A percentile compares a stretch with the other conserved stretches of the same genome.
Conservation (phyloP, 768 basidiomycete species). For the Tricholoma hemisulphureum region DNA sequence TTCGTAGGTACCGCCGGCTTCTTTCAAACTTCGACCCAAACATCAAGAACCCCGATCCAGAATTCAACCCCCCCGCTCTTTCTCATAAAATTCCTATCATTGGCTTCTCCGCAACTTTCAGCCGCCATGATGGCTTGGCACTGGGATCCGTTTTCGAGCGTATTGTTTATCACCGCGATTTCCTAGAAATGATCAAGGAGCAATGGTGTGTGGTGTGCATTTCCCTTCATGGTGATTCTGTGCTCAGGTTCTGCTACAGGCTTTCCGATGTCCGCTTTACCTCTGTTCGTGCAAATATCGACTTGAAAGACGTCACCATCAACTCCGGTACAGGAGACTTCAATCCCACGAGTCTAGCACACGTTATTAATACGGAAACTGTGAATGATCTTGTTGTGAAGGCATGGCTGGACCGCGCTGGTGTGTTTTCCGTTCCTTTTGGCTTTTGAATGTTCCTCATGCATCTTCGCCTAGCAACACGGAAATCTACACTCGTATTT, state of each 20-base stretch:
- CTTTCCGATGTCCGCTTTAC: constrained; percentile 87
- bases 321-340: constrained; percentile 78
- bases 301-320: constrained; percentile 65
- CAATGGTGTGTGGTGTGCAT: constrained; percentile 79
- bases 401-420: constrained; percentile 83
- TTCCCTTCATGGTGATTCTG: constrained; percentile 1
- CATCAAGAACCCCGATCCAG: constrained; percentile 54
- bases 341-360: constrained; percentile 71
- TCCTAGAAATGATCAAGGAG: constrained; percentile 89
- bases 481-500: constrained; percentile 91
- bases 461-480: constrained; percentile 38
- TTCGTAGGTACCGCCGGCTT: constrained; percentile 68
- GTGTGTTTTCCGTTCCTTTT: constrained; percentile 40
- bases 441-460: neutral
- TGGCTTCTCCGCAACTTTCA: constrained; percentile 95
- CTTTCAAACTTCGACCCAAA: constrained; percentile 77
- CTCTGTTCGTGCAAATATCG: constrained; percentile 69
- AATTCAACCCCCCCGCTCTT: constrained; percentile 35
- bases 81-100: constrained; percentile 72
- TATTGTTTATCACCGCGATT: constrained; percentile 91
- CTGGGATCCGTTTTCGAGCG: constrained; percentile 85
- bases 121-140: constrained; percentile 86
- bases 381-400: constrained; percentile 78
- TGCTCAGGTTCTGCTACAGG: constrained; percentile 42
- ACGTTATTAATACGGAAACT: constrained; percentile 75